These are phyloP conservation scores for Phyllosticta citrichinensis DNA, from an alignment of 2,329 filamentous ascomycete species.

Conservation along the genomic window DNA sequence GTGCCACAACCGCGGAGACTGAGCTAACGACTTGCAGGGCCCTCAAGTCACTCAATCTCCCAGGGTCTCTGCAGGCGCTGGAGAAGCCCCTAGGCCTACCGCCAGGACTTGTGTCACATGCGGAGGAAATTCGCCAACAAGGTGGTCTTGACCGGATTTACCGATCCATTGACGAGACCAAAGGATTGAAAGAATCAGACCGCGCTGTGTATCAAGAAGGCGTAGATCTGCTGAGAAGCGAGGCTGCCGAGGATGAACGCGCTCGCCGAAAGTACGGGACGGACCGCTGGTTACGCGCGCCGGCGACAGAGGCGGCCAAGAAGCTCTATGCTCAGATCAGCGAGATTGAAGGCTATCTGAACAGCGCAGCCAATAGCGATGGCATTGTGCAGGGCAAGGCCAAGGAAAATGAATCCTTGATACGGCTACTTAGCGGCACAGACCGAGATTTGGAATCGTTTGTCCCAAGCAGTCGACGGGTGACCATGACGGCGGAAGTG, in stretches of 20 bases:
- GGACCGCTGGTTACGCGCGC: conserved; percentile 66
- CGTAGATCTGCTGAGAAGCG: conserved; percentile 62
- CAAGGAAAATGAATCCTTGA: conserved; percentile 60
- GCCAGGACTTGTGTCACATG: conserved; percentile 74
- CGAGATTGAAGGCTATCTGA: conserved; percentile 83
- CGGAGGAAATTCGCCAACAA: conserved; percentile 86
- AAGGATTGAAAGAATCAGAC: conserved; percentile 77
- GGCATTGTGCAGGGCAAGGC: conserved; percentile 69
- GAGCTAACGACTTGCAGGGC: conserved; percentile 32
- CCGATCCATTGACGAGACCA: conserved; percentile 75
- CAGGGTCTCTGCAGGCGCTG: conserved; percentile 83
- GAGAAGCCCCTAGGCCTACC: conserved; percentile 91
- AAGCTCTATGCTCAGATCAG: conserved; percentile 65
- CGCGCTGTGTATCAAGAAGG: conserved; percentile 73
- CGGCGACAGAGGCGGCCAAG: conserved; percentile 57
- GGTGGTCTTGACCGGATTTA: conserved; percentile 72
- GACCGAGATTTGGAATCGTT: conserved; percentile 77
- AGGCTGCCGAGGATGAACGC: conserved; percentile 73
- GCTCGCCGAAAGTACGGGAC: conserved; percentile 74
- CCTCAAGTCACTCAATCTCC: conserved; percentile 73
- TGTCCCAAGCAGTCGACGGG: conserved; percentile 74
- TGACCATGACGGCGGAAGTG: conserved; percentile 68
- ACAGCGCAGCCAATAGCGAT: conserved; percentile 57
- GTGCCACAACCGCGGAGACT: background rate
- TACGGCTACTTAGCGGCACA: conserved; percentile 66